These are phyloP conservation scores for Viola odorata DNA, from an alignment of 345 rosid species.

Conservation along the genomic window DNA sequence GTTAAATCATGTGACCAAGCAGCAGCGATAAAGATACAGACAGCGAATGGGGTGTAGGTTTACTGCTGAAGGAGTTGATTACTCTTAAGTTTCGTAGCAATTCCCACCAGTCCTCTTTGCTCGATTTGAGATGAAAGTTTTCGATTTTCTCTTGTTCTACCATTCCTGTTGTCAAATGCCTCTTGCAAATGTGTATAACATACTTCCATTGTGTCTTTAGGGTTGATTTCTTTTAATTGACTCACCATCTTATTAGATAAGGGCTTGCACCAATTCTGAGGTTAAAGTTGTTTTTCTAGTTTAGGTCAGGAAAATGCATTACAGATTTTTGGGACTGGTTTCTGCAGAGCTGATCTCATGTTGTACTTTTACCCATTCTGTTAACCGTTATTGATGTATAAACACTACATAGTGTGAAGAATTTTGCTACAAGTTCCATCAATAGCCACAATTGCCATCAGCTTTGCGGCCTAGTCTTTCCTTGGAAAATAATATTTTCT, in stretches of 20 bases:
- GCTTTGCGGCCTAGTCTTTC: constrained; percentile 8
- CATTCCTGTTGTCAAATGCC: constrained; percentile 25
- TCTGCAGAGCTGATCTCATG: constrained; percentile 28
- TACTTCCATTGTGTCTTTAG: constrained; percentile 19
- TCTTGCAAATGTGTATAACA: constrained; percentile 57
- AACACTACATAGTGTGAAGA: constrained; percentile 36
- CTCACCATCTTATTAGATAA: constrained; percentile 18
- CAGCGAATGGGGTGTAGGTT: neutral
- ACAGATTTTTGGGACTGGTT: constrained; percentile 9
- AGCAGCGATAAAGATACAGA: neutral
- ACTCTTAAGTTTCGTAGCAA: constrained; percentile 4
- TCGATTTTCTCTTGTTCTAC: constrained; percentile 8
- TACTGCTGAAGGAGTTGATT: constrained; percentile 10
- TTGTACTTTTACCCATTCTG: constrained; percentile 34
- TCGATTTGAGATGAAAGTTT: constrained; percentile 10
- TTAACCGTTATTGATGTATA: constrained; percentile 33
- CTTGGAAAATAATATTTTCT: neutral
- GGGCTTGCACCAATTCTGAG: constrained; percentile 15
- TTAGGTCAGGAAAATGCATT: constrained; percentile 6
- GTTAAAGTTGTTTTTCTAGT: constrained; percentile 7
- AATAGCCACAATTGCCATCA: constrained; percentile 6
- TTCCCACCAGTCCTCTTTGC: neutral
- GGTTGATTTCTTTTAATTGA: constrained; percentile 15
- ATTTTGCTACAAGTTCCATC: constrained; percentile 36
- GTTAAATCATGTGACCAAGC: constrained; percentile 13